These are phyloP conservation scores for Stemphylium vesicarium DNA, from an alignment of 2,329 filamentous ascomycete species.

Conservation along the genomic window DNA sequence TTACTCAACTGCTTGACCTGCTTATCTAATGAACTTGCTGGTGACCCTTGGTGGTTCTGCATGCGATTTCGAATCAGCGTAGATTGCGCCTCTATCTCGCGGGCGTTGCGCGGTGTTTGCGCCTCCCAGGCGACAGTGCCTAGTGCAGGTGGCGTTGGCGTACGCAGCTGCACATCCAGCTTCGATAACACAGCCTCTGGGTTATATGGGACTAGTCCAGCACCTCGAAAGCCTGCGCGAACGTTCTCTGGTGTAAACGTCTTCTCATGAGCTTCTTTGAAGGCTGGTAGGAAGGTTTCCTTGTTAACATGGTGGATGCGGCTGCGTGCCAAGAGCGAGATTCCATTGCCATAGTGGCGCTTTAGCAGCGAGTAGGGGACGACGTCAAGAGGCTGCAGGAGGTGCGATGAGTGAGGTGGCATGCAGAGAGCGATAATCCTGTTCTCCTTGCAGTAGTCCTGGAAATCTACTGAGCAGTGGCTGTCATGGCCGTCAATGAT, in stretches of 20 bases:
- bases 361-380: neutral
- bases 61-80: neutral
- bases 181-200: constrained; percentile 41
- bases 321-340: no score
- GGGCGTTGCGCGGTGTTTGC: constrained; percentile 17
- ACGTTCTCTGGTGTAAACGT: no score
- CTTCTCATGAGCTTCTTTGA: no score
- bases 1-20: neutral
- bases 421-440: constrained; percentile 20
- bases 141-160: constrained; percentile 12
- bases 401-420: neutral
- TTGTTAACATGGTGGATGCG: no score
- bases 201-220: constrained; percentile 42
- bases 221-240: neutral
- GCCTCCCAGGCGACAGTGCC: constrained; percentile 6
- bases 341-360: constrained; percentile 9
- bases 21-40: neutral
- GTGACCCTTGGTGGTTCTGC: constrained; percentile 7
- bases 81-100: constrained; percentile 12
- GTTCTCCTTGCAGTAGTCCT: constrained; percentile 38
- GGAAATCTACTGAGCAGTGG: constrained; percentile 45
- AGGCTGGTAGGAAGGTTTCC: no score
- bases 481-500: constrained; percentile 50
- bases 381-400: neutral
- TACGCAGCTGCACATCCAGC: constrained; percentile 32